Evolutionary conservation across 805 yeast species (phyloP).

Genomic region (Saturnispora ahearnii): DNA sequence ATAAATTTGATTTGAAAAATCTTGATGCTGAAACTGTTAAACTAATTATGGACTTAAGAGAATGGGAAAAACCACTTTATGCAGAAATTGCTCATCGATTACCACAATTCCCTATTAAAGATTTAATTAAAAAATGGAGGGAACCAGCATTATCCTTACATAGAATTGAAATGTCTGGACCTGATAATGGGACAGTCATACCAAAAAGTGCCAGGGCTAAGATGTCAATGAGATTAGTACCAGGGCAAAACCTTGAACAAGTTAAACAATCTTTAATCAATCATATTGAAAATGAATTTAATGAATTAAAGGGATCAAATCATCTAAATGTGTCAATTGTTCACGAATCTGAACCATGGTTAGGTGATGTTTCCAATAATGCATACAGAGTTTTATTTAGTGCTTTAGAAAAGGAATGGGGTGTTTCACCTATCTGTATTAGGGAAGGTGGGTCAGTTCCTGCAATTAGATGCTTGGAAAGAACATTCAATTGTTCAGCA

Average conservation of each 20-base stretch:
- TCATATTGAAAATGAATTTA: slow-evolving; percentile 42
- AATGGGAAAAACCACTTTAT: slow-evolving; percentile 52
- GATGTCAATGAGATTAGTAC: slow-evolving; percentile 79
- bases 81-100: slow-evolving; percentile 45
- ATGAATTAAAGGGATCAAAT: slow-evolving; percentile 48
- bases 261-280: slow-evolving; percentile 43
- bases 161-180: slow-evolving; percentile 78
- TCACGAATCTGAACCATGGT: slow-evolving; percentile 94
- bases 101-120: slow-evolving; percentile 28
- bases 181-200: slow-evolving; percentile 81
- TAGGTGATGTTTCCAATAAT: slow-evolving; percentile 72
- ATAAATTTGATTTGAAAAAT: slow-evolving; percentile 1
- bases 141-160: slow-evolving; percentile 85
- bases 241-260: slow-evolving; percentile 63
- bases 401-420: slow-evolving; percentile 67
- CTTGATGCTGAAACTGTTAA: not conserved
- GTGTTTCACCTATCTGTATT: slow-evolving; percentile 68
- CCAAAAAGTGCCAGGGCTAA: slow-evolving; percentile 74
- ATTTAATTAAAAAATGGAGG: slow-evolving; percentile 76
- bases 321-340: slow-evolving; percentile 49
- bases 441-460: slow-evolving; percentile 98
- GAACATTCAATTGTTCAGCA: slow-evolving; percentile 75
- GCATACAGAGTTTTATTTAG: slow-evolving; percentile 60
- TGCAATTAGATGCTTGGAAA: slow-evolving; percentile 75
- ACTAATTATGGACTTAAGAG: slow-evolving; percentile 18